Percentiles rank a stretch among this genome's conserved stretches.
Evolutionary conservation across 352 stramenopile genomes (phyloP).

Genomic region (Phytophthora idaei): DNA sequence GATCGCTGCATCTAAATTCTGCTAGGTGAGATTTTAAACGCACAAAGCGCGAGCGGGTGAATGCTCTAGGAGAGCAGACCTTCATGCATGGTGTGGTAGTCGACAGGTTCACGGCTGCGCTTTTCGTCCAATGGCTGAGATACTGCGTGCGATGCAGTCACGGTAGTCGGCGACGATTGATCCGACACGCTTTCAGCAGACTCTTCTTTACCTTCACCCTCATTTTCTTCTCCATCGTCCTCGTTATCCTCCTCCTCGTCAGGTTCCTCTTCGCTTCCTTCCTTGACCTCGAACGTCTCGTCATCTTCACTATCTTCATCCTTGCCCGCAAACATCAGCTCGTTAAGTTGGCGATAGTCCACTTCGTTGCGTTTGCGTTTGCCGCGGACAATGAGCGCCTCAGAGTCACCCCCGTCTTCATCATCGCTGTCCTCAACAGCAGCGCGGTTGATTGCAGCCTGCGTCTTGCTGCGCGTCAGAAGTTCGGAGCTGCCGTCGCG

Average conservation of each 20-base stretch:
- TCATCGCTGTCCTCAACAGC: constrained; percentile 17
- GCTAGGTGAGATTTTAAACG: constrained; percentile 12
- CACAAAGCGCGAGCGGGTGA: neutral
- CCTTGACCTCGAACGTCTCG: constrained; percentile 53
- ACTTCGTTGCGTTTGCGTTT: constrained; percentile 84
- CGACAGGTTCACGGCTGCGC: constrained; percentile 37
- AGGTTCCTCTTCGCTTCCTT: constrained; percentile 43
- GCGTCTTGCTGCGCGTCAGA: constrained; percentile 37
- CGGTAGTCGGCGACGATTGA: constrained; percentile 29
- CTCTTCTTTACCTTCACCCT: constrained; percentile 21
- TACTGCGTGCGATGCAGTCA: constrained; percentile 28
- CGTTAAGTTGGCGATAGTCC: constrained; percentile 84
- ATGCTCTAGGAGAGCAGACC: constrained; percentile 36
- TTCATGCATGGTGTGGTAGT: constrained; percentile 76
- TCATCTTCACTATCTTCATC: constrained; percentile 64
- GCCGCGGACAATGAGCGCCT: constrained; percentile 59
- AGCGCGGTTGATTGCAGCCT: constrained; percentile 43
- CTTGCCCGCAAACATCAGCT: constrained; percentile 74
- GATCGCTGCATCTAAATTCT: constrained; percentile 32
- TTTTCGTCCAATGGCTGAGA: constrained; percentile 19
- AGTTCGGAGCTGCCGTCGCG: constrained; percentile 54
- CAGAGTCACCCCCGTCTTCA: constrained; percentile 24
- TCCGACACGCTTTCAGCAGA: constrained; percentile 15
- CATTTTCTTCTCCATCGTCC: constrained; percentile 23
- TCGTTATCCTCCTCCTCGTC: constrained; percentile 42